Evolutionary conservation across 2,329 filamentous ascomycete genomes (phyloP).

Genomic region (Pseudocercospora macadamiae): DNA sequence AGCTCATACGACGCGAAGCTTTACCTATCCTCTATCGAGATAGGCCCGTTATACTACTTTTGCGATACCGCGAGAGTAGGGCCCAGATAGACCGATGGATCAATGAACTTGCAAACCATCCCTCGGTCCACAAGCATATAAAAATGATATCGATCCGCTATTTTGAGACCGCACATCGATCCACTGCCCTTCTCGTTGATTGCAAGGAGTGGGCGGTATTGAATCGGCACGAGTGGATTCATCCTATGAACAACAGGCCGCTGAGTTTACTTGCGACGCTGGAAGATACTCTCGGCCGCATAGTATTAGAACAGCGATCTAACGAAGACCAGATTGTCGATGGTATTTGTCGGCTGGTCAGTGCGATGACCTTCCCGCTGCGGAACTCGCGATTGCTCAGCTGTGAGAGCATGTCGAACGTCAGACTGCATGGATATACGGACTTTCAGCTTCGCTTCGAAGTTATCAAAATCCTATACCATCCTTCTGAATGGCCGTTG

Average conservation of each 20-base stretch:
- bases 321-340: neutral
- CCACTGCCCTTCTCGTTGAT: conserved; percentile 19
- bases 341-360: conserved; percentile 9
- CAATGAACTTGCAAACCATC: conserved; percentile 1
- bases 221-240: conserved; percentile 15
- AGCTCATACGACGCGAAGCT: conserved; percentile 14
- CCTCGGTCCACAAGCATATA: conserved; percentile 12
- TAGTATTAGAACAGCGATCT: neutral
- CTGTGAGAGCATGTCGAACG: conserved; percentile 24
- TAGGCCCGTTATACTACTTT: conserved; percentile 15
- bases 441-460: conserved; percentile 25
- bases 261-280: conserved; percentile 11
- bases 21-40: conserved; percentile 16
- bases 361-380: conserved; percentile 14
- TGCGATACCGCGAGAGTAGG: conserved; percentile 23
- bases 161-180: conserved; percentile 21
- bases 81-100: conserved; percentile 21
- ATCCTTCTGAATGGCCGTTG: neutral
- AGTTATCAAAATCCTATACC: conserved; percentile 17
- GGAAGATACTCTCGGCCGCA: conserved; percentile 2
- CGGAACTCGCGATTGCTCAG: conserved; percentile 8
- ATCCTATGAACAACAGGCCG: conserved; percentile 13
- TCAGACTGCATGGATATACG: conserved; percentile 21
- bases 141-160: conserved; percentile 21
- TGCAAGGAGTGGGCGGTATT: conserved; percentile 7